Evolutionary conservation across 2,329 filamentous ascomycete species (phyloP).

Genomic region (Stemphylium vesicarium): DNA sequence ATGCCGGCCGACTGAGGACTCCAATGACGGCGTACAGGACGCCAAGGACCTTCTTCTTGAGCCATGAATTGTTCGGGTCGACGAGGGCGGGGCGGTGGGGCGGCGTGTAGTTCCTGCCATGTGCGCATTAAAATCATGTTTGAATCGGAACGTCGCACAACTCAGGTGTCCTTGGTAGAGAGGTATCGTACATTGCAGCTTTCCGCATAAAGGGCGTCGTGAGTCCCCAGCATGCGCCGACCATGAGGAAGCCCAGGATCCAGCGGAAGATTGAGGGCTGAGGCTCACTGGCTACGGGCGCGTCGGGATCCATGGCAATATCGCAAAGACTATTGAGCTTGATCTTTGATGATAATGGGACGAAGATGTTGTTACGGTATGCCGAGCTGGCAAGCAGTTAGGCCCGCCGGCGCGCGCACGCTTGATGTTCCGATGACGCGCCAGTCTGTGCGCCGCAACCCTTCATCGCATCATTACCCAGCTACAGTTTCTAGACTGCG

Average conservation of each 20-base stretch:
- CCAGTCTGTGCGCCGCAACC: neutral
- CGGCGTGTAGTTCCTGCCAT: slow-evolving; percentile 65
- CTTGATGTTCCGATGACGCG: slow-evolving; percentile 2
- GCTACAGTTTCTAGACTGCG: neutral
- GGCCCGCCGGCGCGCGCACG: no score
- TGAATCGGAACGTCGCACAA: no score
- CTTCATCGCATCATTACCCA: neutral
- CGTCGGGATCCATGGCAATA: slow-evolving; percentile 40
- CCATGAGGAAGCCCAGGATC: slow-evolving; percentile 85
- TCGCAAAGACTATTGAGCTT: neutral
- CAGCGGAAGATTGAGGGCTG: slow-evolving; percentile 72
- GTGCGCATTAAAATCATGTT: slow-evolving; percentile 2
- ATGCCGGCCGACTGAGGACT: slow-evolving; percentile 78
- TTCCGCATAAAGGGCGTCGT: slow-evolving; percentile 88
- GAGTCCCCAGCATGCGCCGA: slow-evolving; percentile 90
- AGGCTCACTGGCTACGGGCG: slow-evolving; percentile 29
- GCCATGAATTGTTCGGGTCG: slow-evolving; percentile 59
- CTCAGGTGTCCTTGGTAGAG: neutral
- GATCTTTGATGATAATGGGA: neutral
- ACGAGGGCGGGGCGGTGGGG: slow-evolving; percentile 42
- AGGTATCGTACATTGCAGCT: slow-evolving; percentile 67
- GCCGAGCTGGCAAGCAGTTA: neutral
- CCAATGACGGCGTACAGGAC: slow-evolving; percentile 78
- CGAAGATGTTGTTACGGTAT: neutral
- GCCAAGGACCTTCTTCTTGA: slow-evolving; percentile 67